A percentile compares a stretch with the other conserved stretches of the same genome.
Conservation (phyloP, 2,329 filamentous ascomycete species). For the Neonectria ditissima region DNA sequence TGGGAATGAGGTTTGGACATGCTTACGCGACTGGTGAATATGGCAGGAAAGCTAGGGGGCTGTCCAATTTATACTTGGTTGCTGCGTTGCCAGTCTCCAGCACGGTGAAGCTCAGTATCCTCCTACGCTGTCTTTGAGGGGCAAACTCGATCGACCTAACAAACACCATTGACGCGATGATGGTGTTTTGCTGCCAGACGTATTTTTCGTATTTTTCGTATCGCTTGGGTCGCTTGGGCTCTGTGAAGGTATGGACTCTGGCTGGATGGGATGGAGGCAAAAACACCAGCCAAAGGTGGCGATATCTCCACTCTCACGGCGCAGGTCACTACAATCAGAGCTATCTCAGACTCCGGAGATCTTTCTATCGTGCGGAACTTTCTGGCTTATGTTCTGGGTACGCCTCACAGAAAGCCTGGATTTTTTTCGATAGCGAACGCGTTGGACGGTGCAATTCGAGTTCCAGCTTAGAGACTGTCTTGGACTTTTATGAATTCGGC, state of each 20-base stretch:
- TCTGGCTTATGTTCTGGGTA: conserved; percentile 32
- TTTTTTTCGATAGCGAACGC: conserved; percentile 46
- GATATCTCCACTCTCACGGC: not conserved
- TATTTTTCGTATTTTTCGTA: conserved; percentile 44
- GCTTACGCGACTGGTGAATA: no score
- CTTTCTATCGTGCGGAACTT: conserved; percentile 13
- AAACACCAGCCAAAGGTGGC: no score
- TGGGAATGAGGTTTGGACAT: no score
- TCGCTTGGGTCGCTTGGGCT: conserved; percentile 12
- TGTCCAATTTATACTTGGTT: conserved; percentile 45
- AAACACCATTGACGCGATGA: conserved; percentile 37
- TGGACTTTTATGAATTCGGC: not conserved
- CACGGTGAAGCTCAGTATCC: not conserved
- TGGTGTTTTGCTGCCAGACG: conserved; percentile 29
- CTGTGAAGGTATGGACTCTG: no score
- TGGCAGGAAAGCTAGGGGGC: no score
- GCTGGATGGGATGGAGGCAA: no score
- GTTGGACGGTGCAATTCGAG: not conserved
- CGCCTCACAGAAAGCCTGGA: conserved; percentile 34
- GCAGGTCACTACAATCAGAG: conserved; percentile 42
- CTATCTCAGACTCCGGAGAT: conserved; percentile 48
- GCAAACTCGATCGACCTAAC: conserved; percentile 39
- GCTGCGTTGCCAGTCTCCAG: not conserved
- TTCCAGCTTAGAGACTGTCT: not conserved
- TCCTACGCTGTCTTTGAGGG: conserved; percentile 24